Base-by-base conservation (phyloP, 352 stramenopile genomes). In the Phytophthora crassamura region DNA sequence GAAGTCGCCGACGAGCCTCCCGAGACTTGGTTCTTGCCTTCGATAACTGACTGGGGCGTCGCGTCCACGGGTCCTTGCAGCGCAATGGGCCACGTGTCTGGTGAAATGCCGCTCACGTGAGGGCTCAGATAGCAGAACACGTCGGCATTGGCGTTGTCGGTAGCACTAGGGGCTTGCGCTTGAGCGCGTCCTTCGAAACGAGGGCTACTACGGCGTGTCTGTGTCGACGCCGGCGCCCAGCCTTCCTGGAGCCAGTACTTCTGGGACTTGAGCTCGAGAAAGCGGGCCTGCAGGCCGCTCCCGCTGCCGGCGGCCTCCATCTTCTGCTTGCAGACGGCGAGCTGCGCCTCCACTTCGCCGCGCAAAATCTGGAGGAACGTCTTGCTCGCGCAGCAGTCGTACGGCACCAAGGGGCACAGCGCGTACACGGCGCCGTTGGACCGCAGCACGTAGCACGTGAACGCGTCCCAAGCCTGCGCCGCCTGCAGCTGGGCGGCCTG, bases 211-310 rank as follows among this genome's bases (percentile, higher is more conserved):
- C 40, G 58, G 28, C 20, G 53, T 34, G 33, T 16, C 16, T 53
- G 35, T 40, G 40, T 49, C 7, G 62, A 43, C 11, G 28, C 71
- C 20, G 73, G 50, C 0, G 69, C 67, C 86, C 86, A 94, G 7
- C 75, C 73, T 67, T 93, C 77, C 15, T 91, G 69, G 7, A 94
- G 61, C 86, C 86, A 94, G 70, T 92, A 92, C 66, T 91, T 90
- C 42, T 94, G 86, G 18, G 86, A 91, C 71, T 92, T 93, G 38
- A 94, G 74, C 57, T 88, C 78, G 0, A 78, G 70, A 20, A 93
- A 54, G 10, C 67, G 67, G 32, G 65, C 61, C 28, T 86, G 64
- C 11, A 88, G 43, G 34, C 45, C 46, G 20, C 25, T 66, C 25
- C 55, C 61, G 48, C 10, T 62, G 30, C 41, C 51, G 6, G 25